These are phyloP conservation scores for Ambispora gerdemannii DNA, from an alignment of 192 early-diverging fungal genomes.

Conservation along the genomic window DNA sequence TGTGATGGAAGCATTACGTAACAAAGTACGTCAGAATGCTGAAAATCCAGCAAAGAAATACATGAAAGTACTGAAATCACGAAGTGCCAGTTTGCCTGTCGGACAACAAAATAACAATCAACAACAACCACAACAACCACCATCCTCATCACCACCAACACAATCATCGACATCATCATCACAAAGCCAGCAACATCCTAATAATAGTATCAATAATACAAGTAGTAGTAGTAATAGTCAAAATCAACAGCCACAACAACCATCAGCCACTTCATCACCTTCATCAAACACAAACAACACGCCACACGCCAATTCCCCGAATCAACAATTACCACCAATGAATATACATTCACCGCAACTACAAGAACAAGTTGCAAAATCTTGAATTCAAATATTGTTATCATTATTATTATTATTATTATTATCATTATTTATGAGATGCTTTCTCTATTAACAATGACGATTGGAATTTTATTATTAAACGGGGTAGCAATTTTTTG, in stretches of 20 bases:
- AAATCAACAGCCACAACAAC: too few species aligned
- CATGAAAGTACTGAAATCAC: constrained; percentile 28
- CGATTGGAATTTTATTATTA: too few species aligned
- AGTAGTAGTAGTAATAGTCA: too few species aligned
- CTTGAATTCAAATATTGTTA: too few species aligned
- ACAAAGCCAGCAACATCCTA: neutral
- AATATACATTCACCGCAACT: constrained; percentile 27
- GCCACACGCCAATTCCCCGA: constrained; percentile 4
- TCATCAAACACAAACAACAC: constrained; percentile 8
- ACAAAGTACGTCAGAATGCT: constrained; percentile 40
- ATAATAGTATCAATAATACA: too few species aligned
- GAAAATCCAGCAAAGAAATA: constrained; percentile 31
- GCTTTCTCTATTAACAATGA: too few species aligned
- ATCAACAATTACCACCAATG: constrained; percentile 26
- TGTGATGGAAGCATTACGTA: constrained; percentile 45
- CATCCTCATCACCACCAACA: constrained; percentile 9
- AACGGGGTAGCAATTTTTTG: too few species aligned
- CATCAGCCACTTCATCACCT: too few species aligned
- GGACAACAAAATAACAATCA: neutral
- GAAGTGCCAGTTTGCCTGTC: constrained; percentile 24
- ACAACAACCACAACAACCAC: constrained; percentile 16
- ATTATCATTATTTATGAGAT: too few species aligned
- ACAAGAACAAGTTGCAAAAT: constrained; percentile 24
- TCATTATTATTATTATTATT: too few species aligned
- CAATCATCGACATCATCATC: neutral